Conservation (phyloP, 1,139 yeast species). For the Pichiaceae sp. region DNA sequence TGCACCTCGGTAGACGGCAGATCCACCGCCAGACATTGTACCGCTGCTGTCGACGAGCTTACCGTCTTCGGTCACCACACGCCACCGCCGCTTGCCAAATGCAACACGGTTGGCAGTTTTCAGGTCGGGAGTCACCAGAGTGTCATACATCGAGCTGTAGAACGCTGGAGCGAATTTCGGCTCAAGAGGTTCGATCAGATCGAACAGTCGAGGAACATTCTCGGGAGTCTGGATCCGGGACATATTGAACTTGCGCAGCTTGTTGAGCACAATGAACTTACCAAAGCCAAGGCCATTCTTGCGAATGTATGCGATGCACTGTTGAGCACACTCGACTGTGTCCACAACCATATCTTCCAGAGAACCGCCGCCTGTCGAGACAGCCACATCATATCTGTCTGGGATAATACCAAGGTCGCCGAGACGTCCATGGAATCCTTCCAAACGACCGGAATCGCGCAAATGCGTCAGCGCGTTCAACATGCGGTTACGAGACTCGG, state of each 20-base stretch:
- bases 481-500: conserved; percentile 67
- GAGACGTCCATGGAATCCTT: conserved; percentile 81
- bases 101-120: conserved; percentile 84
- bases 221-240: conserved; percentile 65
- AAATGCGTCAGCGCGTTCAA: conserved; percentile 60
- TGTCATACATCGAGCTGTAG: conserved; percentile 77
- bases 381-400: conserved; percentile 81
- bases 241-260: conserved; percentile 57
- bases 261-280: conserved; percentile 72
- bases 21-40: conserved; percentile 96
- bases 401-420: conserved; percentile 91
- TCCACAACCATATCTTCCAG: conserved; percentile 92
- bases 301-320: conserved; percentile 80
- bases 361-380: conserved; percentile 91
- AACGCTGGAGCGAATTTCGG: conserved; percentile 77
- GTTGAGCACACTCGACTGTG: conserved; percentile 87
- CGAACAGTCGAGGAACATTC: conserved; percentile 74
- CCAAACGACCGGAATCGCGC: conserved; percentile 73
- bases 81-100: conserved; percentile 69
- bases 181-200: conserved; percentile 63
- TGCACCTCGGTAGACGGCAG: conserved; percentile 51
- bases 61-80: conserved; percentile 92
- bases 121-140: conserved; percentile 75
- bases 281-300: conserved; percentile 86
- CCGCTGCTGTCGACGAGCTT: conserved; percentile 92